Evolutionary conservation across 495 filamentous ascomycete genomes (phyloP).

Genomic region (Thozetella sp.): DNA sequence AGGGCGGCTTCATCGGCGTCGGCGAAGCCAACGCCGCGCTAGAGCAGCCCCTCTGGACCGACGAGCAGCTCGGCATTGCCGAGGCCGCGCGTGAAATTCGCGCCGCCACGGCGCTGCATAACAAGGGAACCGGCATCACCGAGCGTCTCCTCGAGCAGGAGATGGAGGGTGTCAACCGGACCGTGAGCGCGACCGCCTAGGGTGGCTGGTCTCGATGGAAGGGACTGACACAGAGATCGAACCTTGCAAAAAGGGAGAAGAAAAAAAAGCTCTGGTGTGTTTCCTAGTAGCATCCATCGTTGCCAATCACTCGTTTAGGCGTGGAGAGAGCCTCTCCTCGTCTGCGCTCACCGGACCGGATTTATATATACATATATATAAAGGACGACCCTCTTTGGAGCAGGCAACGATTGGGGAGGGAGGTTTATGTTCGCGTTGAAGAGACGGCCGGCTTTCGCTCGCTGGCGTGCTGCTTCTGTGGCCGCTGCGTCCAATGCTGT

Average conservation of each 20-base stretch:
- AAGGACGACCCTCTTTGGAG: conserved; percentile 8
- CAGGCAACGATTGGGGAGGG: conserved; percentile 7
- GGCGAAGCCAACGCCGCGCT: conserved; percentile 63
- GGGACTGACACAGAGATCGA: background rate
- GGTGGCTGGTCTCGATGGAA: background rate
- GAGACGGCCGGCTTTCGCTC: background rate
- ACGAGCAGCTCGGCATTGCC: conserved; percentile 77
- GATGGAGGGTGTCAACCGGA: conserved; percentile 5
- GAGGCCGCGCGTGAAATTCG: conserved; percentile 53
- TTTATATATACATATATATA: no score
- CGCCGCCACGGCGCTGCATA: conserved; percentile 23
- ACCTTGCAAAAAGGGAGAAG: background rate
- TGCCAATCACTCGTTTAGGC: background rate
- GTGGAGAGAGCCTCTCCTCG: background rate
- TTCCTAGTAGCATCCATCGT: background rate
- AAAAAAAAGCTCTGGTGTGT: background rate
- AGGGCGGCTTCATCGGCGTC: conserved; percentile 93
- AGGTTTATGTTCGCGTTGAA: background rate
- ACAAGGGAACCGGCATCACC: conserved; percentile 18
- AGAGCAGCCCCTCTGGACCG: conserved; percentile 76
- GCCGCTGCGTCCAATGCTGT: background rate
- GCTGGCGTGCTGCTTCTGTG: background rate
- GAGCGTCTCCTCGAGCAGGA: conserved; percentile 39
- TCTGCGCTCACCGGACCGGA: conserved; percentile 10
- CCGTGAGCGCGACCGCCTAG: conserved; percentile 11